Evolutionary conservation across 345 rosid species (phyloP), one percentile per base, ranked within the genome.

Genomic region (Gossypioides kirkii): DNA sequence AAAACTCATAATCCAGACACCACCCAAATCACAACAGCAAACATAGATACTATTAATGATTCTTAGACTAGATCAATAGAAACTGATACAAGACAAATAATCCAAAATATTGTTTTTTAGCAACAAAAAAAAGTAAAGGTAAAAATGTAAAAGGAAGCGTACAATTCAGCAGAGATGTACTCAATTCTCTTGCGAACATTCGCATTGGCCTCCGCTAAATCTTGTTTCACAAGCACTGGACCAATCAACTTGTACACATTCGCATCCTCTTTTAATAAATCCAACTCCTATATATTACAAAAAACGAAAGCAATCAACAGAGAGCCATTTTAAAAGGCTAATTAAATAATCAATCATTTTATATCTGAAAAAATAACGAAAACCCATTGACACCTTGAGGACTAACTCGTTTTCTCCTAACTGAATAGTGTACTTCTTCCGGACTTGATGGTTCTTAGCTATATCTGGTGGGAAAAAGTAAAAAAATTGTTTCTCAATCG

Each of bases 341-440:
- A 65, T 43, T 8, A 47, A 10, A 10, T 10, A 10, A 62, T n/a
- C 22, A 32, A 36, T 36, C 16, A 38, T 5, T 3, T 62, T 10
- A 61, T 32, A 61, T 32, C 12, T 32, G 10, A 54, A 23, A 23
- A 46, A 46, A 45, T 13, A 23, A 46, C 8, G 53, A 65, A 65
- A 71, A 61, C 12, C 50, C 64, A 45, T 67, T 20, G 9, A 54
- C 50, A 90, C 97, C 97, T 90, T 92, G 52, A 89, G 98, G 18
- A 94, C 98, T 42, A 94, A 95, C 86, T 92, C 98, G 76, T 94
- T 94, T 84, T 94, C 98, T 13, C 98, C 98, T 2, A 94, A 93
- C 84, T 92, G 97, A 69, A 94, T 88, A 14, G 97, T 91, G 82
- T 94, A 92, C 86, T 89, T 92, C 86, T 94, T 94, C 80, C 95